phyloP scores from a whole-genome alignment of 2,329 filamentous ascomycete genomes.

The Helminthosporium solani region DNA sequence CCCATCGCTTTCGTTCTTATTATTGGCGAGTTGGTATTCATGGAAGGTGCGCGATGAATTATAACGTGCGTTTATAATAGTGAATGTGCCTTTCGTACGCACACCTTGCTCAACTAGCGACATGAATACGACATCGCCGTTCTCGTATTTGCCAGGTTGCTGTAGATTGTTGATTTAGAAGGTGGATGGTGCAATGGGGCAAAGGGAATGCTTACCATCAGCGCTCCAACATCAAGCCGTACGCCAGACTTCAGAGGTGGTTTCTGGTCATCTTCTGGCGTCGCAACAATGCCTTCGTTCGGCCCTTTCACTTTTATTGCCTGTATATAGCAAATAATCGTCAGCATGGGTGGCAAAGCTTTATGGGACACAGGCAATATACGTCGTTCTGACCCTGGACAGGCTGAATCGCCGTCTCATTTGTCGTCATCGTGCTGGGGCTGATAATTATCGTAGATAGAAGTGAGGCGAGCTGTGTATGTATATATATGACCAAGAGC shows the following conservation, averaged over 20 bases:
- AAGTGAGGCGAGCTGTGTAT: conserved; percentile 8
- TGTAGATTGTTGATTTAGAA: conserved; percentile 12
- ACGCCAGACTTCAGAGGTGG: conserved; percentile 26
- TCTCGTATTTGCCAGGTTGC: conserved; percentile 24
- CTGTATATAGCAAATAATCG: conserved; percentile 15
- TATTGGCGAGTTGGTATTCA: conserved; percentile 31
- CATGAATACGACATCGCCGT: conserved; percentile 31
- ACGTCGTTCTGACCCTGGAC: conserved; percentile 16
- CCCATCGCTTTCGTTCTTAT: conserved; percentile 21
- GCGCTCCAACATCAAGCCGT: conserved; percentile 16
- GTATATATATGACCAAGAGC: conserved; percentile 17
- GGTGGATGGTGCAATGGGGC: background rate
- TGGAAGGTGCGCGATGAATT: conserved; percentile 17
- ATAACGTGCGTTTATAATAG: conserved; percentile 12
- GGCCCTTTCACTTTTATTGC: conserved; percentile 12
- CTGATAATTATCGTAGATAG: background rate
- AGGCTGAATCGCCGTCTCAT: conserved; percentile 21
- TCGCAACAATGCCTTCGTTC: conserved; percentile 8
- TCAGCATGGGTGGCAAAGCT: conserved; percentile 24
- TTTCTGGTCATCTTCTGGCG: conserved; percentile 7
- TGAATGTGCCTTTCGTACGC: conserved; percentile 25
- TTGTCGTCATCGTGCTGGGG: conserved; percentile 20
- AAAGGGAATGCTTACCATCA: conserved; percentile 12
- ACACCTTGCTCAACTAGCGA: conserved; percentile 17
- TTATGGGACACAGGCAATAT: conserved; percentile 14